Percentiles rank a stretch among this genome's conserved stretches.
These are phyloP conservation scores for Apiospora pterosperma DNA, from an alignment of 2,329 filamentous ascomycete genomes.

Conservation along the genomic window DNA sequence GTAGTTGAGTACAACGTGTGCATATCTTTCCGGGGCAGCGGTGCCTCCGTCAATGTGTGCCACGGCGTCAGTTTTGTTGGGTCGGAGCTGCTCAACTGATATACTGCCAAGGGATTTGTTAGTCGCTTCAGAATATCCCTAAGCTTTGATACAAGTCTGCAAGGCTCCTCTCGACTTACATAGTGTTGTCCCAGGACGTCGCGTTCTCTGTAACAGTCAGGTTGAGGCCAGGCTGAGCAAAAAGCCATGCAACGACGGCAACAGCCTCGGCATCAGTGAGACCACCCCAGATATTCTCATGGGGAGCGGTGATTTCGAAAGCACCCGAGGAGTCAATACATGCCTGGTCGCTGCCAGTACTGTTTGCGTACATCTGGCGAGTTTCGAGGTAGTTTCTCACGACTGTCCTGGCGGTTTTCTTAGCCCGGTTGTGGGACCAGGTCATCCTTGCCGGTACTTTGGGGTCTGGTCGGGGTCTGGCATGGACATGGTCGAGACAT, in stretches of 20 bases:
- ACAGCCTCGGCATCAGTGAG: slow-evolving; percentile 34
- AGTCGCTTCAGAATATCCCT: neutral
- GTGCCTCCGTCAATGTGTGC: slow-evolving; percentile 38
- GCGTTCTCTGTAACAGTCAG: slow-evolving; percentile 22
- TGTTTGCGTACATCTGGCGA: neutral
- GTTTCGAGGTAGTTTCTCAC: neutral
- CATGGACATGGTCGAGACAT: neutral
- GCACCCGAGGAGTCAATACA: neutral
- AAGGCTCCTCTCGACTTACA: too few species aligned
- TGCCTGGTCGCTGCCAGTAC: neutral
- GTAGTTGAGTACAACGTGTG: slow-evolving; percentile 38
- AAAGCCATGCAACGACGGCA: slow-evolving; percentile 34
- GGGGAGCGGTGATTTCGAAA: neutral
- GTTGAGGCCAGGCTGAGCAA: slow-evolving; percentile 35
- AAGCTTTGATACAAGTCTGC: too few species aligned
- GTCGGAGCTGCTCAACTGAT: slow-evolving; percentile 34
- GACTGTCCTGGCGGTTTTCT: slow-evolving; percentile 4
- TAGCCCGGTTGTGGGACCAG: slow-evolving; percentile 7
- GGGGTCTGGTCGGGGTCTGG: slow-evolving; percentile 2
- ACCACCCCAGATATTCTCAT: slow-evolving; percentile 10
- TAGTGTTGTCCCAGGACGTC: slow-evolving; percentile 34
- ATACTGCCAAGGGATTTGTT: slow-evolving; percentile 17
- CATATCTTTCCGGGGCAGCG: slow-evolving; percentile 35
- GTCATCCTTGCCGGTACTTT: slow-evolving; percentile 4
- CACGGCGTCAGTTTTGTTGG: slow-evolving; percentile 47